Conservation (phyloP, 768 basidiomycete species). For the Auriscalpium microsporum region DNA sequence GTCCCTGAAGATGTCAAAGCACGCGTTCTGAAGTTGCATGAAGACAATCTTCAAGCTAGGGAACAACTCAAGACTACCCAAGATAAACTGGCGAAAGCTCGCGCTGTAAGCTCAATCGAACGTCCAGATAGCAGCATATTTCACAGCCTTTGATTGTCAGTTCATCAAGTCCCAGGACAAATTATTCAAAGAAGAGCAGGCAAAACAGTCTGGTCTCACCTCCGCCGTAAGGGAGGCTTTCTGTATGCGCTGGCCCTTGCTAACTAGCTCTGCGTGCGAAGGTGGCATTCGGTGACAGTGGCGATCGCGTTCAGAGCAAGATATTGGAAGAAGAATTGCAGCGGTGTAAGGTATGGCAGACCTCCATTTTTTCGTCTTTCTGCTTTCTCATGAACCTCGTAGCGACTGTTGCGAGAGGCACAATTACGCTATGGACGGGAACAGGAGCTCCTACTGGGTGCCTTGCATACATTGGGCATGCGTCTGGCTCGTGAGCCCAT, state of each 20-base stretch:
- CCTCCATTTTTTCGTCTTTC: constrained; percentile 17
- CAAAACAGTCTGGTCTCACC: constrained; percentile 39
- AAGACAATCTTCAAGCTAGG: constrained; percentile 64
- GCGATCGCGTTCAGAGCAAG: constrained; percentile 55
- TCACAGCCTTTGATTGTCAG: constrained; percentile 28
- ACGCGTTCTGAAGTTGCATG: constrained; percentile 65
- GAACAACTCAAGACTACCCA: constrained; percentile 61
- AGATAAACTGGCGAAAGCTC: constrained; percentile 77
- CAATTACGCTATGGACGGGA: constrained; percentile 13
- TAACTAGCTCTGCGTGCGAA: constrained; percentile 46
- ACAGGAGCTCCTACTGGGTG: constrained; percentile 13
- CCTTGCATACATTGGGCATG: constrained; percentile 11
- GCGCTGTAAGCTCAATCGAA: constrained; percentile 37
- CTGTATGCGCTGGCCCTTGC: background rate
- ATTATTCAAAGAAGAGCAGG: constrained; percentile 74
- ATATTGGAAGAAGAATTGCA: constrained; percentile 50
- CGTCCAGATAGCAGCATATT: background rate
- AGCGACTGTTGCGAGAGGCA: constrained; percentile 12
- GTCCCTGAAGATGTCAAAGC: constrained; percentile 77
- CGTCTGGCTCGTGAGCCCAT: constrained; percentile 8
- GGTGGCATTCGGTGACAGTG: constrained; percentile 39
- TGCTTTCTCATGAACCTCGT: background rate
- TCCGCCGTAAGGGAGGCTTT: constrained; percentile 32
- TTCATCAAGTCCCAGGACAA: constrained; percentile 93
- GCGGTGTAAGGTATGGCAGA: constrained; percentile 2